phyloP scores from a whole-genome alignment of 148 eudicot genomes.

The Gaultheria prostrata region DNA sequence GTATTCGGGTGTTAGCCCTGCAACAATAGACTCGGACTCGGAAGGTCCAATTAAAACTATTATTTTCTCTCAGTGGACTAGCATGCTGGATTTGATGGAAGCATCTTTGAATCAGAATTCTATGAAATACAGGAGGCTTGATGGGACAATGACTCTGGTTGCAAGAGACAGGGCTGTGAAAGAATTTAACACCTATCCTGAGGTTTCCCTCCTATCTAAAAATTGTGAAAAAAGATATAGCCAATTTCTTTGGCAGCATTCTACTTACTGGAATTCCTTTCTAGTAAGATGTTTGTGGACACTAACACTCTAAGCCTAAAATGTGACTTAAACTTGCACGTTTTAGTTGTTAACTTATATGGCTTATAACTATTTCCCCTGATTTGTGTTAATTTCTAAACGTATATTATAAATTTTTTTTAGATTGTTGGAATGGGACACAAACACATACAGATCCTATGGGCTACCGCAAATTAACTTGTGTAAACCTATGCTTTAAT shows the following conservation, averaged over 20 bases:
- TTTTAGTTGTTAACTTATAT: background rate
- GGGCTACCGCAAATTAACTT: background rate
- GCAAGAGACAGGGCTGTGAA: conserved; percentile 97
- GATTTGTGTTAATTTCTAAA: background rate
- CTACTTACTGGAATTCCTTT: background rate
- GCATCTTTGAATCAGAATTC: conserved; percentile 43
- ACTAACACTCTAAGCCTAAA: background rate
- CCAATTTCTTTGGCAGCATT: background rate
- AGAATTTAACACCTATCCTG: conserved; percentile 81
- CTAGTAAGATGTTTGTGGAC: background rate
- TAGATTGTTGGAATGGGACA: background rate
- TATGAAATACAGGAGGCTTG: conserved; percentile 81
- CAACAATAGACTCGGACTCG: conserved; percentile 30
- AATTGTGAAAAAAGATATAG: background rate
- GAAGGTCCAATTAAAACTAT: conserved; percentile 69
- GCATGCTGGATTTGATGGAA: conserved; percentile 87
- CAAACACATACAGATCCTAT: background rate
- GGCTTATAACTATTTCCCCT: background rate
- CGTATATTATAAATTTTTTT: background rate
- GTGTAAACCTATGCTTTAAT: background rate
- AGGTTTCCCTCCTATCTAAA: conserved; percentile 45
- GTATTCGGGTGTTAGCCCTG: conserved; percentile 22
- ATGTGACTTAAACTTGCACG: background rate
- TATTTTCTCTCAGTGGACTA: conserved; percentile 97
- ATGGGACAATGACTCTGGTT: conserved; percentile 84